Conservation (phyloP, 345 rosid species). For the Angophora floribunda region DNA sequence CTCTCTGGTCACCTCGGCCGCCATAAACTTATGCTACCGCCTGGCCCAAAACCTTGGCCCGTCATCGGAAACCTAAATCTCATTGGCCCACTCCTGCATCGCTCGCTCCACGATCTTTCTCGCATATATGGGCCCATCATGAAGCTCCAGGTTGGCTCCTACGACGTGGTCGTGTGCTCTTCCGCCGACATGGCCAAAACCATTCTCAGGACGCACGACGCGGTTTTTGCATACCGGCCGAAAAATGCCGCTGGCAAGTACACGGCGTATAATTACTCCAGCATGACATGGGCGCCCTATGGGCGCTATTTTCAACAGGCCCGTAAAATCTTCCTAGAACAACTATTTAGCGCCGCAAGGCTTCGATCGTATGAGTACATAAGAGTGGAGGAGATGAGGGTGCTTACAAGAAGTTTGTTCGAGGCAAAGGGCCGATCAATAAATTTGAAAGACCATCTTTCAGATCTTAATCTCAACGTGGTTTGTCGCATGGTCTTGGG, state of each 20-base stretch:
- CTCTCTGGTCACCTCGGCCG: conserved; percentile 2
- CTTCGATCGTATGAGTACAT: conserved; percentile 37
- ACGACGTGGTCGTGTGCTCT: conserved; percentile 34
- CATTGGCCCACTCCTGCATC: conserved; percentile 46
- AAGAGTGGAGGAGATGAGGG: conserved; percentile 26
- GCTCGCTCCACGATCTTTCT: conserved; percentile 37
- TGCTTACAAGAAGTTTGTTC: conserved; percentile 1
- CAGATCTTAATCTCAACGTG: conserved; percentile 5
- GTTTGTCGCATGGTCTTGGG: conserved; percentile 50
- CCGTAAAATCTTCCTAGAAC: conserved; percentile 31
- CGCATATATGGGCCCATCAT: conserved; percentile 39
- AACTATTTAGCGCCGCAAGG: conserved; percentile 35
- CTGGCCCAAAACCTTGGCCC: conserved; percentile 58
- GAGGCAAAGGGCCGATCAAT: neutral
- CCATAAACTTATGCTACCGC: conserved; percentile 24
- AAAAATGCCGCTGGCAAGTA: conserved; percentile 40
- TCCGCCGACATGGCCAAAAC: conserved; percentile 32
- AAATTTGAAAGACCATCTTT: neutral
- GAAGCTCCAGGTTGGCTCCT: conserved; percentile 42
- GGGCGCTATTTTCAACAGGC: conserved; percentile 52
- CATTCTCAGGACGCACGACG: conserved; percentile 36
- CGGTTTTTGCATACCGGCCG: conserved; percentile 26
- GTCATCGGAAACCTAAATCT: conserved; percentile 52
- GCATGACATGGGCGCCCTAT: conserved; percentile 40
- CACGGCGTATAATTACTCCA: conserved; percentile 40